Evolutionary conservation across 768 basidiomycete genomes (phyloP).

Genomic region (Termitomyces eurrhizus): DNA sequence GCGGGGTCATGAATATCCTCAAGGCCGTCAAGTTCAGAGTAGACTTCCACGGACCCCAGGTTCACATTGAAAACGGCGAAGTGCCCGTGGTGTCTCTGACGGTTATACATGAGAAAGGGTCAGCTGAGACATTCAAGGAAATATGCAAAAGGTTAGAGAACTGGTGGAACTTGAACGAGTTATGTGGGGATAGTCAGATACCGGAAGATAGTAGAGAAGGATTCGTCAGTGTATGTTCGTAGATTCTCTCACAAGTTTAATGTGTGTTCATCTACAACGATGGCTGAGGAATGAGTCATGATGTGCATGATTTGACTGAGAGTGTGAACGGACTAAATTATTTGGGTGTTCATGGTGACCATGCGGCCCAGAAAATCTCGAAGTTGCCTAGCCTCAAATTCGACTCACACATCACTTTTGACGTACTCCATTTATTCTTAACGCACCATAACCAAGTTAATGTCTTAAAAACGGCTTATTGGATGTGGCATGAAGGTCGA

Average conservation of each 20-base stretch:
- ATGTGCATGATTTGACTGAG: neutral
- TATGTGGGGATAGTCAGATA: neutral
- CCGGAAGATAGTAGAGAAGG: neutral
- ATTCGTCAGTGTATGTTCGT: neutral
- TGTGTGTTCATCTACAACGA: neutral
- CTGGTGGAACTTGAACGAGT: constrained; percentile 64
- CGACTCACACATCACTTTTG: neutral
- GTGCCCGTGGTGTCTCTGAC: constrained; percentile 50
- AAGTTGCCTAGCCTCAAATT: neutral
- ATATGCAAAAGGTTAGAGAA: constrained; percentile 61
- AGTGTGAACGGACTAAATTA: neutral
- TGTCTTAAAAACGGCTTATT: too few relatives aligned
- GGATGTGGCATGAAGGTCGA: neutral
- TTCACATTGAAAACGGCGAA: constrained; percentile 35
- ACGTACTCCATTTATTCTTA: neutral
- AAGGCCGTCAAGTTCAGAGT: constrained; percentile 83
- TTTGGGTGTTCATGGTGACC: neutral
- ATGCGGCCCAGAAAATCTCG: neutral
- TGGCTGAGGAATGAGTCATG: neutral
- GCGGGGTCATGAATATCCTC: constrained; percentile 45
- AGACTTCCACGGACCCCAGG: constrained; percentile 52
- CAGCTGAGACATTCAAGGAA: constrained; percentile 75
- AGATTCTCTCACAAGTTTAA: neutral
- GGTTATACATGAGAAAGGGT: constrained; percentile 83
- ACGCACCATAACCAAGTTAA: neutral